A percentile compares a stretch with the other conserved stretches of the same genome.
Conservation (phyloP, 2,329 filamentous ascomycete genomes). For the Aspergillus clavatus region DNA sequence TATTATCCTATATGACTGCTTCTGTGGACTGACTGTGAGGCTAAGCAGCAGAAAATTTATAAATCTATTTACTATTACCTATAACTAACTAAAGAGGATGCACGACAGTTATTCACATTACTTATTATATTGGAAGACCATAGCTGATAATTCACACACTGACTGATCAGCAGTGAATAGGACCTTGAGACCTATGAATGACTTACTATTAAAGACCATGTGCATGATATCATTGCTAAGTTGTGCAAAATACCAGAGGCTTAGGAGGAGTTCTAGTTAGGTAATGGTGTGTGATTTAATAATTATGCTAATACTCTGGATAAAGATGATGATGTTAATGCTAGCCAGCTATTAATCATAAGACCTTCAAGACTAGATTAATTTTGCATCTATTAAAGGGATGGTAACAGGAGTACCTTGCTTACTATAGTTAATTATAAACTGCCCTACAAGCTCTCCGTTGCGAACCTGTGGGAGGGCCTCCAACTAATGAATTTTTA, state of each 20-base stretch:
- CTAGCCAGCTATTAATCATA: neutral
- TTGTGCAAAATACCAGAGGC: constrained; percentile 23
- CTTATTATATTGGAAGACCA: constrained; percentile 14
- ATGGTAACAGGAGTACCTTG: neutral
- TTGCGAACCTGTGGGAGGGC: constrained; percentile 4
- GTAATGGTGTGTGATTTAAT: constrained; percentile 13
- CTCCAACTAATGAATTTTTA: constrained; percentile 11
- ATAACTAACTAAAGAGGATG: neutral
- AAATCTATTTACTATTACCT: constrained; percentile 11
- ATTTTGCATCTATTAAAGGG: constrained; percentile 14
- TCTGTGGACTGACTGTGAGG: constrained; percentile 11
- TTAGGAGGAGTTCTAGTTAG: constrained; percentile 17
- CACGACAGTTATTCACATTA: constrained; percentile 3
- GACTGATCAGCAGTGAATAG: constrained; percentile 22
- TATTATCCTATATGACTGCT: constrained; percentile 12
- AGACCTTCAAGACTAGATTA: constrained; percentile 9
- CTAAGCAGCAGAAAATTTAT: constrained; percentile 12
- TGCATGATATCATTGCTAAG: constrained; percentile 22
- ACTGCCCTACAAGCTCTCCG: constrained; percentile 5
- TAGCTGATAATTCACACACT: constrained; percentile 13
- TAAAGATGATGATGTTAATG: constrained; percentile 1
- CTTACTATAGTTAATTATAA: constrained; percentile 5
- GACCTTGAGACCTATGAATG: constrained; percentile 26
- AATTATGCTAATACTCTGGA: constrained; percentile 9
- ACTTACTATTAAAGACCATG: constrained; percentile 23